Conservation (phyloP, 495 filamentous ascomycete species). For the Podospora anserina region DNA sequence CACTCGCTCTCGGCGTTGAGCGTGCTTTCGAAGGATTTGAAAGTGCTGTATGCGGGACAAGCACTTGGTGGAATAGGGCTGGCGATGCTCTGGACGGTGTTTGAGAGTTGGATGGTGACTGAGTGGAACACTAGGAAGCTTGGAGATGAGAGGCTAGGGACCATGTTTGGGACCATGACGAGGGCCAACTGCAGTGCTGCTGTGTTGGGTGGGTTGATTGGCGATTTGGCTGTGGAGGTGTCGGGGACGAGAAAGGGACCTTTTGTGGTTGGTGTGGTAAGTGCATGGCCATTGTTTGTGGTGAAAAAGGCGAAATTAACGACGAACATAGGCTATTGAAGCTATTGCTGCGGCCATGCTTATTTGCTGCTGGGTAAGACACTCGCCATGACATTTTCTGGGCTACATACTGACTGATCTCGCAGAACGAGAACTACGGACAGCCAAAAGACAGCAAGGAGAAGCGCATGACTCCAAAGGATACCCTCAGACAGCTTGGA, state of each 20-base stretch:
- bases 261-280: slow-evolving; percentile 1
- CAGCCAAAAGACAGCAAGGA: background rate
- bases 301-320: background rate
- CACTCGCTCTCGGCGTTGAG: slow-evolving; percentile 1
- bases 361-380: background rate
- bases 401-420: background rate
- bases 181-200: background rate
- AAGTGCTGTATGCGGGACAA: background rate
- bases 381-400: too few species aligned
- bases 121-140: slow-evolving; percentile 2
- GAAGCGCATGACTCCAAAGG: background rate
- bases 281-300: background rate
- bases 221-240: background rate
- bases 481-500: background rate
- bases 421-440: background rate
- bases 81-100: background rate
- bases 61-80: background rate
- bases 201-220: background rate
- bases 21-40: background rate
- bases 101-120: slow-evolving; percentile 6
- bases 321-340: background rate
- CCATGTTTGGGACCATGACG: slow-evolving; percentile 2
- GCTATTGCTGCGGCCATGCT: background rate
- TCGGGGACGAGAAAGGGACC: background rate
- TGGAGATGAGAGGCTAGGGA: slow-evolving; percentile 3